These are phyloP conservation scores for Coprinellus micaceus DNA, from an alignment of 768 basidiomycete genomes.

Conservation along the genomic window DNA sequence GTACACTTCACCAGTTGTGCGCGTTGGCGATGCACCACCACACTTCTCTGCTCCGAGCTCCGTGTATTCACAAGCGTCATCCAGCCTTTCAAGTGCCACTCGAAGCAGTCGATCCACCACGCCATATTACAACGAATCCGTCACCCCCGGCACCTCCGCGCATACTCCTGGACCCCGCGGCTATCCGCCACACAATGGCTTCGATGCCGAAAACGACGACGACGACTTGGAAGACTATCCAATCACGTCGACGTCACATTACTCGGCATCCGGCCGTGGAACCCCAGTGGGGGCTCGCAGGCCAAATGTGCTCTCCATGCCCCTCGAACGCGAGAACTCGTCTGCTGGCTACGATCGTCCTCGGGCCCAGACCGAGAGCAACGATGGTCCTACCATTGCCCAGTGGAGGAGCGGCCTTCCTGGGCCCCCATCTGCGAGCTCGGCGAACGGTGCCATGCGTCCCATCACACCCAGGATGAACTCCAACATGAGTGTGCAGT, in stretches of 20 bases:
- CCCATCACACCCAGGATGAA: constrained; percentile 46
- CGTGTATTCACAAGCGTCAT: constrained; percentile 30
- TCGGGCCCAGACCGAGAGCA: constrained; percentile 68
- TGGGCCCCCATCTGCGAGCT: constrained; percentile 25
- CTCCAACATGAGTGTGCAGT: constrained; percentile 40
- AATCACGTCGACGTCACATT: constrained; percentile 32
- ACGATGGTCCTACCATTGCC: constrained; percentile 56
- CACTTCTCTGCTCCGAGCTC: constrained; percentile 34
- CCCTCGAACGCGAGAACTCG: constrained; percentile 50
- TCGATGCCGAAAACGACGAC: constrained; percentile 68
- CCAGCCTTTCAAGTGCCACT: constrained; percentile 16
- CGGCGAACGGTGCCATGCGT: constrained; percentile 30
- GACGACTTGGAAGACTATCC: constrained; percentile 78
- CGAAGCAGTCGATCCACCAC: constrained; percentile 23
- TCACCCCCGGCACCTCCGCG: background rate
- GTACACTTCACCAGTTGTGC: constrained; percentile 5
- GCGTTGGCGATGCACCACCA: background rate
- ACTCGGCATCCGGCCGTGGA: constrained; percentile 61
- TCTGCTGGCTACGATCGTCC: constrained; percentile 44
- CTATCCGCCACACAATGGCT: constrained; percentile 62
- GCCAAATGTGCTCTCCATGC: constrained; percentile 53
- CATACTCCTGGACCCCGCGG: constrained; percentile 42
- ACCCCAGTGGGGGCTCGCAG: constrained; percentile 65
- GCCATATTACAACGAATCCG: constrained; percentile 12
- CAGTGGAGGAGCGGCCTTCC: constrained; percentile 57